Evolutionary conservation across 495 filamentous ascomycete species (phyloP).

Genomic region (Astrocystis sublimbata): DNA sequence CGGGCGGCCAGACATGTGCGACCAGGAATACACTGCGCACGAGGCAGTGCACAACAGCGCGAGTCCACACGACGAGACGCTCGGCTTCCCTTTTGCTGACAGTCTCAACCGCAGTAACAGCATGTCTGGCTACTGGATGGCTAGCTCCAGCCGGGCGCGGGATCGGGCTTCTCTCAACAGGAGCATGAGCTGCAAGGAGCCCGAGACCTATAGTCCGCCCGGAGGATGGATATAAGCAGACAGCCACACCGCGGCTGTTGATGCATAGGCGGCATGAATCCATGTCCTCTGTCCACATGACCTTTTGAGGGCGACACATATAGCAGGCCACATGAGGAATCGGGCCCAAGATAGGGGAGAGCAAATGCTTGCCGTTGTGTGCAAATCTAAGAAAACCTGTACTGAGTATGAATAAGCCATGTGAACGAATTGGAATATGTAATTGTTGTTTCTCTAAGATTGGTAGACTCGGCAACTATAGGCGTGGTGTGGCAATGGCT

Average conservation of each 20-base stretch:
- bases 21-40: constrained; percentile 6
- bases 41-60: neutral
- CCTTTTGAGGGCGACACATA: neutral
- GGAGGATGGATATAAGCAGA: constrained; percentile 18
- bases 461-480: neutral
- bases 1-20: neutral
- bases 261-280: neutral
- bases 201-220: neutral
- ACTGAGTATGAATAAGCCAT: neutral
- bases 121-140: neutral
- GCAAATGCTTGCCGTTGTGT: neutral
- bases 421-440: neutral
- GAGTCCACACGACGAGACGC: neutral
- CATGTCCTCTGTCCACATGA: neutral
- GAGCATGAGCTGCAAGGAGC: neutral
- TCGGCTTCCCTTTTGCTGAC: neutral
- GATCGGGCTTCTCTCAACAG: neutral
- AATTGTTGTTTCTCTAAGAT: neutral
- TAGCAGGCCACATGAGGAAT: neutral
- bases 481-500: neutral
- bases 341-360: neutral
- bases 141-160: neutral
- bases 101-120: neutral
- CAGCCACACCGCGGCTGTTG: neutral
- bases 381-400: neutral